These are phyloP conservation scores for Tricholoma sp. DNA, from an alignment of 768 basidiomycete genomes.

Conservation along the genomic window DNA sequence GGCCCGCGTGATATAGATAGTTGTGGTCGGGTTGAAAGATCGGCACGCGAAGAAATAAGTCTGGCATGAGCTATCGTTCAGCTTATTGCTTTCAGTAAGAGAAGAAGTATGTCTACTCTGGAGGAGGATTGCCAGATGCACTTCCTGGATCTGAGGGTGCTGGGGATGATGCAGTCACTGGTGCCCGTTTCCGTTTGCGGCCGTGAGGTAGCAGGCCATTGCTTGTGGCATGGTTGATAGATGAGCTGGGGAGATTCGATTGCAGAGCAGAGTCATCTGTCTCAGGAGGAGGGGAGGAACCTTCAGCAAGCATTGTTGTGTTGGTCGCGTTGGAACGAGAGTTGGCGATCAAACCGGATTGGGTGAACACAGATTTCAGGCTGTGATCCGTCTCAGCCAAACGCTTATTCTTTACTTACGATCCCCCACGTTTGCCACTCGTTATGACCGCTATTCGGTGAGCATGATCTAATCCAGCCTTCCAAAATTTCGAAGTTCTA, in stretches of 20 bases:
- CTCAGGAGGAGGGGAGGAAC: conserved; percentile 27
- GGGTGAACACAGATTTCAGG: neutral
- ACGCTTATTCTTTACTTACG: too few species aligned
- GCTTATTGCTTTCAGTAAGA: conserved; percentile 4
- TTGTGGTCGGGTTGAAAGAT: conserved; percentile 64
- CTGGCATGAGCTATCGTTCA: conserved; percentile 16
- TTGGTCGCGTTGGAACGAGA: neutral
- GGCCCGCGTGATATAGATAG: conserved; percentile 75
- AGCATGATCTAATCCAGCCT: conserved; percentile 11
- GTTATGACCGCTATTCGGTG: conserved; percentile 37
- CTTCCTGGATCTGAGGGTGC: conserved; percentile 51
- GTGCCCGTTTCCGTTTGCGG: conserved; percentile 56
- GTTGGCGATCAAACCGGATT: neutral
- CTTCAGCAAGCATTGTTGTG: conserved; percentile 26
- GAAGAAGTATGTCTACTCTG: conserved; percentile 26
- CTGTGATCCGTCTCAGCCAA: neutral
- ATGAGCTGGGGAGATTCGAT: conserved; percentile 2
- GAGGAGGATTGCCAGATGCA: conserved; percentile 27
- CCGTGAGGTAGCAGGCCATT: conserved; percentile 23
- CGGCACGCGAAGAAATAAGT: conserved; percentile 60
- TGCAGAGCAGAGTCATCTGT: conserved; percentile 12
- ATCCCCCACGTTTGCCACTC: neutral
- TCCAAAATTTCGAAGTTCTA: conserved; percentile 9
- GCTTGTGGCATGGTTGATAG: neutral
- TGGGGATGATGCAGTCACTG: conserved; percentile 46